Conservation (phyloP, 495 filamentous ascomycete species). For the Penicillium simplicissimum region DNA sequence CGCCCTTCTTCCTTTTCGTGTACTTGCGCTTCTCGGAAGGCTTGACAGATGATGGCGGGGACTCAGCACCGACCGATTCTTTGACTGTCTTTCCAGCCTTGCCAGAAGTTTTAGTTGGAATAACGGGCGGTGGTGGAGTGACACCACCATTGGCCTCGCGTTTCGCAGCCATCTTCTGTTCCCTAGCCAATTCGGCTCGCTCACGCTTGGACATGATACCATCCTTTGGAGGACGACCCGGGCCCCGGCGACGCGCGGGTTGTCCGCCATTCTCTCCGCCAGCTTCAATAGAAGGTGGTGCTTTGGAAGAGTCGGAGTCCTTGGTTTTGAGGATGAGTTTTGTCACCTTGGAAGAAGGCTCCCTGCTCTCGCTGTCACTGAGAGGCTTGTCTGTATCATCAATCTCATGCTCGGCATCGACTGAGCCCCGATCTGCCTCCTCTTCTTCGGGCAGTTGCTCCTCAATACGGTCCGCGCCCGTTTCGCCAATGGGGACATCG, state of each 20-base stretch:
- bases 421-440: constrained; percentile 16
- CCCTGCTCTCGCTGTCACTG: constrained; percentile 37
- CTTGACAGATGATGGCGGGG: constrained; percentile 48
- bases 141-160: constrained; percentile 48
- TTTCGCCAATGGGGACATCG: constrained; percentile 67
- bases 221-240: constrained; percentile 87
- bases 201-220: constrained; percentile 91
- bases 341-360: constrained; percentile 36
- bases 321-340: constrained; percentile 45
- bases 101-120: constrained; percentile 29
- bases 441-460: constrained; percentile 53
- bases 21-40: constrained; percentile 72
- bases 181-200: constrained; percentile 64
- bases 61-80: constrained; percentile 51
- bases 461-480: constrained; percentile 68
- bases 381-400: constrained; percentile 37
- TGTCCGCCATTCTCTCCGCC: constrained; percentile 38
- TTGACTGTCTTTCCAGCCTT: constrained; percentile 59
- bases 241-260: constrained; percentile 72
- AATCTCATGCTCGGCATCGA: constrained; percentile 26
- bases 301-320: constrained; percentile 30
- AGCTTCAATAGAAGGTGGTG: constrained; percentile 38
- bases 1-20: constrained; percentile 69
- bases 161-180: constrained; percentile 54
- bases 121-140: constrained; percentile 40